Evolutionary conservation across 202 grass and related monocot species (phyloP), one percentile per base, ranked within the genome.

Genomic region (Setaria viridis): DNA sequence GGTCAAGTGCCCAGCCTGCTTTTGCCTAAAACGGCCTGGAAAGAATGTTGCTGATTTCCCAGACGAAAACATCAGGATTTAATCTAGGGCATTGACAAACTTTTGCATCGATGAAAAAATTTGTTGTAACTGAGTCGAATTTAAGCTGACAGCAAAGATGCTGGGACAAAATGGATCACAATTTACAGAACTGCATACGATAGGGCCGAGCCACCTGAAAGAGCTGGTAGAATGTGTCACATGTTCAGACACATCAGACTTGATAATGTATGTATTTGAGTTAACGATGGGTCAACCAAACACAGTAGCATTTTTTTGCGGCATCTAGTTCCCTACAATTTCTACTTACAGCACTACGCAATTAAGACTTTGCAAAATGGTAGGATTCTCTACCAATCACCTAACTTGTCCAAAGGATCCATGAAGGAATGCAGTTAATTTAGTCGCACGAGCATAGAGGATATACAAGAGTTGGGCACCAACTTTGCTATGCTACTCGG

Each of bases 401-500:
- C 69, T 47, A 46, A 66, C 25, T 46, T 66, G 7, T 13, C 30
- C 16, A 21, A 64, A 54, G 54, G 56, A 72, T 54, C 32, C n/a
- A 29, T 20, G 20, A 62, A 30, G 59, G 20, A 7, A 62, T 47
- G 17, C 8, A 0, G 14, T 71, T 82, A 62, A 12, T 62, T 62
- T 58, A 33, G 11, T 41, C 9, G 10, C 7, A 34, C 10, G 4
- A 15, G 6, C 64, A 65, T 30, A 53, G 13, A 7, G 20, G 74
- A 19, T 41, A 46, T 49, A 51, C 25, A 77, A 10, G 51, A 25
- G n/a, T 53, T 63, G 11, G 19, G 41, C 17, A 20, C 72, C 47
- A 84, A 42, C 35, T 47, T 76, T 25, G 70, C 58, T 88, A 91
- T 11, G 55, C 29, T 82, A 90, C 88, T 80, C 87, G 87, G 30